A percentile compares a stretch with the other conserved stretches of the same genome.
Evolutionary conservation across 176 grass and related monocot species (phyloP).

Genomic region (Ananas comosus): DNA sequence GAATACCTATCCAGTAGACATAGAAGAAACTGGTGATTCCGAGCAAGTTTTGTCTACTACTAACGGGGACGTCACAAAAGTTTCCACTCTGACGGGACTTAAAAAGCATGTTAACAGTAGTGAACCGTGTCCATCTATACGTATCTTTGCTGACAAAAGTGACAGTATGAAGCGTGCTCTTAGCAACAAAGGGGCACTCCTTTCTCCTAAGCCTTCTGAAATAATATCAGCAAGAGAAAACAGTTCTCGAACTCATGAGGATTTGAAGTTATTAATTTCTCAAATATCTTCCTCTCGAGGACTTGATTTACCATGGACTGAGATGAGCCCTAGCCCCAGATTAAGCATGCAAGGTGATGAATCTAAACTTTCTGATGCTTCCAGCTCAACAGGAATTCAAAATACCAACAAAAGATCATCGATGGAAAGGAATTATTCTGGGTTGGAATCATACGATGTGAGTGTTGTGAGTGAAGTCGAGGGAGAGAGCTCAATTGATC

Average conservation of each 20-base stretch:
- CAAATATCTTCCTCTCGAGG: conserved; percentile 35
- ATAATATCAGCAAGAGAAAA: conserved; percentile 33
- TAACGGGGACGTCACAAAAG: conserved; percentile 28
- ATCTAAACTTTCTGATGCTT: conserved; percentile 18
- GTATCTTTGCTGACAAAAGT: conserved; percentile 10
- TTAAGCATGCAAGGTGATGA: conserved; percentile 36
- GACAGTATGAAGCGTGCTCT: conserved; percentile 21
- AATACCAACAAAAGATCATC: conserved; percentile 46
- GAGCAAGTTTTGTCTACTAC: conserved; percentile 17
- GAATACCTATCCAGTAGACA: conserved; percentile 28
- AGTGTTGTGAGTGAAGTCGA: conserved; percentile 33
- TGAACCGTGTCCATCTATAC: conserved; percentile 6
- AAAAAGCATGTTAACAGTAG: conserved; percentile 4
- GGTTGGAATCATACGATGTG: conserved; percentile 28
- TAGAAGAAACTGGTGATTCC: conserved; percentile 31
- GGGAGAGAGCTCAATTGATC: conserved; percentile 47
- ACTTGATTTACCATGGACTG: conserved; percentile 22
- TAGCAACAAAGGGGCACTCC: conserved; percentile 10
- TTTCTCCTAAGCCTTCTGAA: conserved; percentile 20
- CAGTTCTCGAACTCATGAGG: conserved; percentile 36
- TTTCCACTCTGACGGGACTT: conserved; percentile 8
- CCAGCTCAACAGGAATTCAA: conserved; percentile 9
- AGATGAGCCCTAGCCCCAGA: conserved; percentile 21
- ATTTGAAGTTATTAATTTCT: conserved; percentile 57
- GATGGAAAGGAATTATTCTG: conserved; percentile 38